Conservation (phyloP, 2,329 filamentous ascomycete genomes). For the Ophiocordyceps sinensis region DNA sequence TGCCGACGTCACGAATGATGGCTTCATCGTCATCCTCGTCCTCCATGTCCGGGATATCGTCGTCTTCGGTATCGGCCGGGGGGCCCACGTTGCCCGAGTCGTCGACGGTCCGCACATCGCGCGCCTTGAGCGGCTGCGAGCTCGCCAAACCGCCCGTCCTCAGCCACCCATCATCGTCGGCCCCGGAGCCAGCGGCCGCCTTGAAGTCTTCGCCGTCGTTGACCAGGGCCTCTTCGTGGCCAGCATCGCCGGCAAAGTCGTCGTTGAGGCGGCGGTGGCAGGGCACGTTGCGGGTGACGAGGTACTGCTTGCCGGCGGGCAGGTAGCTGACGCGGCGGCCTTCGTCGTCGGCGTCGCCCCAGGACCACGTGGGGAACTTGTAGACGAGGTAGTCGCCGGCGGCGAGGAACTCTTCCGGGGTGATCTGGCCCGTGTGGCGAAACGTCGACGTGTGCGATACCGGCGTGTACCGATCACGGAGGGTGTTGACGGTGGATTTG, state of each 20-base stretch:
- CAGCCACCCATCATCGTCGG: slow-evolving; percentile 76
- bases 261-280: slow-evolving; percentile 86
- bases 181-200: slow-evolving; percentile 26
- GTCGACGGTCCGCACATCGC: slow-evolving; percentile 77
- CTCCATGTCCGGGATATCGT: slow-evolving; percentile 97
- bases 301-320: slow-evolving; percentile 81
- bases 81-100: slow-evolving; percentile 79
- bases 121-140: slow-evolving; percentile 60
- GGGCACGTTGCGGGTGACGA: slow-evolving; percentile 87
- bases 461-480: slow-evolving; percentile 83
- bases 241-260: slow-evolving; percentile 80
- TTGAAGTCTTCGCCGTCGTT: slow-evolving; percentile 57
- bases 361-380: slow-evolving; percentile 98
- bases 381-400: slow-evolving; percentile 96
- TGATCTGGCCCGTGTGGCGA: slow-evolving; percentile 86
- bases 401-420: slow-evolving; percentile 88
- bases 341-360: slow-evolving; percentile 77
- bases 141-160: slow-evolving; percentile 68
- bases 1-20: slow-evolving; percentile 66
- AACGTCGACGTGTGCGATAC: slow-evolving; percentile 87
- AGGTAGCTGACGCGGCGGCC: slow-evolving; percentile 68
- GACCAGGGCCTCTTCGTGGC: slow-evolving; percentile 75
- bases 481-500: slow-evolving; percentile 81
- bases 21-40: slow-evolving; percentile 95
- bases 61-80: slow-evolving; percentile 53